Percentiles rank a stretch among this genome's conserved stretches.
Evolutionary conservation across 2,329 filamentous ascomycete genomes (phyloP).

Genomic region (Trichoderma asperellum): DNA sequence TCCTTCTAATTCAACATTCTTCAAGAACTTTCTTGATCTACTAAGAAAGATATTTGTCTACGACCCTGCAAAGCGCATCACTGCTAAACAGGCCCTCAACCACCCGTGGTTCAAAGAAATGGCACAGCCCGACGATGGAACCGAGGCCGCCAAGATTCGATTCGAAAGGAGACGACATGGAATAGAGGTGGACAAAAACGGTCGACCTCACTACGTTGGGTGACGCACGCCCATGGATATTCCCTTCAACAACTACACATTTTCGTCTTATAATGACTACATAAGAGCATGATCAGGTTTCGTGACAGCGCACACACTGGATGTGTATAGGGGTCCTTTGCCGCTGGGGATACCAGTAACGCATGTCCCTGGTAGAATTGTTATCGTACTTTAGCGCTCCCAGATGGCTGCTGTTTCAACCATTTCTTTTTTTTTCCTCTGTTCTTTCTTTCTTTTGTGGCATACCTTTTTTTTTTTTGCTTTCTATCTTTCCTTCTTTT

Average conservation of each 20-base stretch:
- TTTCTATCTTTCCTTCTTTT: slow-evolving; percentile 25
- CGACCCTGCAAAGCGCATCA: slow-evolving; percentile 67
- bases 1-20: slow-evolving; percentile 61
- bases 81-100: slow-evolving; percentile 66
- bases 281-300: slow-evolving; percentile 41
- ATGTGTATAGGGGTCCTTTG: slow-evolving; percentile 31
- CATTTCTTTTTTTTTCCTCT: slow-evolving; percentile 31
- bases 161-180: slow-evolving; percentile 52
- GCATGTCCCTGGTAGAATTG: slow-evolving; percentile 33
- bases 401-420: slow-evolving; percentile 32
- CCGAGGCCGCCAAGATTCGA: slow-evolving; percentile 68
- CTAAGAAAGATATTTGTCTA: slow-evolving; percentile 70
- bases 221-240: slow-evolving; percentile 33
- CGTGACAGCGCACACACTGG: slow-evolving; percentile 31
- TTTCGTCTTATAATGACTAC: slow-evolving; percentile 36
- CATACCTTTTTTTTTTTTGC: slow-evolving; percentile 12
- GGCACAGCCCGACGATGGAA: slow-evolving; percentile 67
- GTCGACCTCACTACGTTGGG: slow-evolving; percentile 34
- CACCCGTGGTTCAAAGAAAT: slow-evolving; percentile 71
- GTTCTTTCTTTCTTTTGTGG: background rate
- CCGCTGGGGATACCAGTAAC: slow-evolving; percentile 32
- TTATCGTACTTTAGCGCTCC: slow-evolving; percentile 40
- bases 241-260: slow-evolving; percentile 24
- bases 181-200: slow-evolving; percentile 42
- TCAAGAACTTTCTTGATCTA: slow-evolving; percentile 66